A percentile compares a stretch with the other conserved stretches of the same genome.
Conservation (phyloP, 495 filamentous ascomycete species). For the Sphaerosporella brunnea region DNA sequence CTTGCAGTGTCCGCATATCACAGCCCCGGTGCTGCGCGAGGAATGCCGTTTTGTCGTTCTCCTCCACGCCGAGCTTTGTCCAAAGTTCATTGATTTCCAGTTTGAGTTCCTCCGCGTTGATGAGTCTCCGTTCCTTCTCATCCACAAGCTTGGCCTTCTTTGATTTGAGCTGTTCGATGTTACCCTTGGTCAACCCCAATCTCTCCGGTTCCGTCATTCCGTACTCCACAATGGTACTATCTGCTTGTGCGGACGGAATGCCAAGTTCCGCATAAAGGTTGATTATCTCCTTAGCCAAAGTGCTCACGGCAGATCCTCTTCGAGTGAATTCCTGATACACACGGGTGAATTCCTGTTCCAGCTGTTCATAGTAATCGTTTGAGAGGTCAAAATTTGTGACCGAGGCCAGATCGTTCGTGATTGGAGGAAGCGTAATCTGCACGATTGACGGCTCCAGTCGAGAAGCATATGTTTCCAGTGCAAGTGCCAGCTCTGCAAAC, state of each 20-base stretch:
- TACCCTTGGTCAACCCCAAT: constrained; percentile 72
- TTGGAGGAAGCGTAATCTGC: constrained; percentile 62
- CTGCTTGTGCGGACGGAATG: constrained; percentile 81
- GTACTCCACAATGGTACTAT: constrained; percentile 64
- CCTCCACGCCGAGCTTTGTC: constrained; percentile 71
- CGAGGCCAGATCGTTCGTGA: constrained; percentile 52
- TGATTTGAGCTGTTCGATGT: constrained; percentile 50
- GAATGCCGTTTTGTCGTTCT: constrained; percentile 66
- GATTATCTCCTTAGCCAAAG: constrained; percentile 66
- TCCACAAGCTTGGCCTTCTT: constrained; percentile 74
- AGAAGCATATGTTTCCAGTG: constrained; percentile 83
- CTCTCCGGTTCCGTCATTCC: constrained; percentile 84
- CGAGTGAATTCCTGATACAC: constrained; percentile 90
- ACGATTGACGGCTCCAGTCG: constrained; percentile 81
- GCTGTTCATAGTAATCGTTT: constrained; percentile 61
- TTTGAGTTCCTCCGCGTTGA: constrained; percentile 58
- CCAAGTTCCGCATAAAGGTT: constrained; percentile 90
- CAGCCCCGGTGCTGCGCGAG: constrained; percentile 39
- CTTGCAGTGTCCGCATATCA: constrained; percentile 42
- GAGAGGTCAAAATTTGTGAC: constrained; percentile 75
- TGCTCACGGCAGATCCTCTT: constrained; percentile 55
- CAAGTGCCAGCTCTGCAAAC: constrained; percentile 65
- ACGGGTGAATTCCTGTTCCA: constrained; percentile 78
- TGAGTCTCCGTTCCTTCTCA: constrained; percentile 82
- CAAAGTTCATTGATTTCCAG: constrained; percentile 62